Conservation (phyloP, 1,139 yeast species). For the Geotrichum cucujoidarum region DNA sequence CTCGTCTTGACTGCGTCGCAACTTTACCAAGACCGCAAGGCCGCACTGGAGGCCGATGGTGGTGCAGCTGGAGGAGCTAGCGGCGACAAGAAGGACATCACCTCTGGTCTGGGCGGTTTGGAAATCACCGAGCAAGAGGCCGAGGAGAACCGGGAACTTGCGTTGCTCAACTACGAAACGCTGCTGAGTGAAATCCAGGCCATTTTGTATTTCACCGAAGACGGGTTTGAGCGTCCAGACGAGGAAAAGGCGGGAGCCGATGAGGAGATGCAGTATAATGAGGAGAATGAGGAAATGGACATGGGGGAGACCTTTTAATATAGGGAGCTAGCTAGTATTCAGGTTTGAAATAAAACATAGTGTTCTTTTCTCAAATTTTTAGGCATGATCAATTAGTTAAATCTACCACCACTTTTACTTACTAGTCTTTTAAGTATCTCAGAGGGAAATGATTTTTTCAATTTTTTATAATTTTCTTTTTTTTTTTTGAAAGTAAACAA, state of each 20-base stretch:
- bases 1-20: slow-evolving; percentile 64
- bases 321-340: no score
- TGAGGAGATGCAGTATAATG: slow-evolving; percentile 3
- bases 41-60: slow-evolving; percentile 20
- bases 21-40: slow-evolving; percentile 40
- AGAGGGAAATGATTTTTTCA: not conserved
- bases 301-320: slow-evolving; percentile 16
- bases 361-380: not conserved
- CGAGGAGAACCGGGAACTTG: slow-evolving; percentile 26
- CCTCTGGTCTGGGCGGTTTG: slow-evolving; percentile 34
- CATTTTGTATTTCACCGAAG: slow-evolving; percentile 75
- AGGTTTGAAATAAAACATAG: not conserved
- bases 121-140: slow-evolving; percentile 26
- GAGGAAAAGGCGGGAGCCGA: slow-evolving; percentile 5
- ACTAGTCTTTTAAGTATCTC: no score
- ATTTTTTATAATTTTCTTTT: slow-evolving; percentile 7
- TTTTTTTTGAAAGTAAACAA: slow-evolving; percentile 13
- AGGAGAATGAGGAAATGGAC: slow-evolving; percentile 8
- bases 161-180: slow-evolving; percentile 34
- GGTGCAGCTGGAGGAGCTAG: not conserved
- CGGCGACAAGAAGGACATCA: slow-evolving; percentile 31
- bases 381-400: no score
- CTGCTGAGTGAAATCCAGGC: slow-evolving; percentile 62
- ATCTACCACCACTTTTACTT: no score
- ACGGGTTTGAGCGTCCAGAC: slow-evolving; percentile 48